A percentile compares a stretch with the other conserved stretches of the same genome.
These are phyloP conservation scores for Cucurbita pepo DNA, from an alignment of 306 rosid genomes.

Conservation along the genomic window DNA sequence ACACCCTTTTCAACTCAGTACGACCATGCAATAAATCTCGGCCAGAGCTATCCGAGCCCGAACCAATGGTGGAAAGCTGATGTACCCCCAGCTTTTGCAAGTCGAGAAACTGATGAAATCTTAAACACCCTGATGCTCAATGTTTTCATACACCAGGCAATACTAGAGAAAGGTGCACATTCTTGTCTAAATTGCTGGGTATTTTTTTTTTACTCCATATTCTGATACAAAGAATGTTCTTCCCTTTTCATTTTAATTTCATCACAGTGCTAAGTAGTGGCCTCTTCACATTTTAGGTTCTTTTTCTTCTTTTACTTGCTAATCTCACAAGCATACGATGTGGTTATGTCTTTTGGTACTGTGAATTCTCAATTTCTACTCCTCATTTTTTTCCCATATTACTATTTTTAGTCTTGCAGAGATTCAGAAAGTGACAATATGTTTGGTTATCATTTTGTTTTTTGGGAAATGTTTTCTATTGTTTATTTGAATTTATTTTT, in stretches of 20 bases:
- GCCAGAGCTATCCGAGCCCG: constrained; percentile 59
- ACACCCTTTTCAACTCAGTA: constrained; percentile 73
- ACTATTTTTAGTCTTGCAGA: neutral
- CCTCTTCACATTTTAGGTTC: neutral
- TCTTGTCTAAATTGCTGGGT: neutral
- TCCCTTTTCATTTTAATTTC: neutral
- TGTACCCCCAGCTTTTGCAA: neutral
- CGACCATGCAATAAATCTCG: constrained; percentile 42
- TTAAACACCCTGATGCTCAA: neutral
- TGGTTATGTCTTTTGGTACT: neutral
- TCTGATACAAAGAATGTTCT: neutral
- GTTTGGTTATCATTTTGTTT: no score
- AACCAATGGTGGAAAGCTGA: constrained; percentile 86
- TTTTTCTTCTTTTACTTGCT: neutral
- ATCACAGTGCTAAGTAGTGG: neutral
- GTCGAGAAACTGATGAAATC: neutral
- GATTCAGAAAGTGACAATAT: neutral
- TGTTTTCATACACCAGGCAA: neutral
- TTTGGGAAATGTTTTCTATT: no score
- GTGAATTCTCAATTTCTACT: neutral
- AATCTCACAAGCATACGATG: neutral
- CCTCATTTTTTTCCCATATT: no score
- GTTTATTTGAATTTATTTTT: no score
- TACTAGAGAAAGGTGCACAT: neutral
- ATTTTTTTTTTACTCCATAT: neutral